A percentile compares a stretch with the other conserved stretches of the same genome.
Evolutionary conservation across 2,329 filamentous ascomycete species (phyloP).

Genomic region (Delphinella strobiligena): DNA sequence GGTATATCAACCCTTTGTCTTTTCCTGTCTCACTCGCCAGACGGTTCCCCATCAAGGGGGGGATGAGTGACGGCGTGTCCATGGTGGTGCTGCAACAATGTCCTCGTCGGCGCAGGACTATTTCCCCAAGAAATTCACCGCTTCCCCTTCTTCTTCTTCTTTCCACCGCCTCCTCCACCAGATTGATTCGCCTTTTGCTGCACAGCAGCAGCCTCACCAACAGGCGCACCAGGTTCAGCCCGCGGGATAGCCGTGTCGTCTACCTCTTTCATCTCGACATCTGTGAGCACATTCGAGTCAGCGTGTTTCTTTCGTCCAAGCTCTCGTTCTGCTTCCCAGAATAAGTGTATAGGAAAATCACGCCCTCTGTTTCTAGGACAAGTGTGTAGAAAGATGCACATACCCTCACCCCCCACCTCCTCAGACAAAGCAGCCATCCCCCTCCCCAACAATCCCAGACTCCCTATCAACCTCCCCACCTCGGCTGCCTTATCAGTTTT

Average conservation of each 20-base stretch:
- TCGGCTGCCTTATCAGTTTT: slow-evolving; percentile 82
- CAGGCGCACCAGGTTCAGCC: slow-evolving; percentile 14
- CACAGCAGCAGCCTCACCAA: slow-evolving; percentile 10
- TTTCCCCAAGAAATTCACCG: slow-evolving; percentile 3
- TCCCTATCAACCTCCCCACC: slow-evolving; percentile 68
- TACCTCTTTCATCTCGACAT: neutral
- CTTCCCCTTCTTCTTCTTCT: slow-evolving; percentile 41
- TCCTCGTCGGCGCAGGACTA: too few species aligned
- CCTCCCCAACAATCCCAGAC: slow-evolving; percentile 63
- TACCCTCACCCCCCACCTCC: slow-evolving; percentile 23
- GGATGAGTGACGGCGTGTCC: too few species aligned
- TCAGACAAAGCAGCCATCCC: slow-evolving; percentile 41
- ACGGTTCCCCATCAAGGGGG: too few species aligned
- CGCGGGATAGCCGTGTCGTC: slow-evolving; percentile 18
- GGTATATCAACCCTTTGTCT: too few species aligned
- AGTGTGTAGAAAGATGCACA: too few species aligned
- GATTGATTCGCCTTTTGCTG: slow-evolving; percentile 10
- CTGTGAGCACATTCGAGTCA: too few species aligned
- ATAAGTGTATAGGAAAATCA: too few species aligned
- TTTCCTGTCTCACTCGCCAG: too few species aligned
- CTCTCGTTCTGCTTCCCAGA: too few species aligned
- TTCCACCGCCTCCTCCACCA: slow-evolving; percentile 26
- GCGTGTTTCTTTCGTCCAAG: too few species aligned
- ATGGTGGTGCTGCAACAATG: too few species aligned
- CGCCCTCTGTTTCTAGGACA: too few species aligned